Evolutionary conservation across 768 basidiomycete species (phyloP), one percentile per base, ranked within the genome.

Genomic region (Tulasnella sp.): DNA sequence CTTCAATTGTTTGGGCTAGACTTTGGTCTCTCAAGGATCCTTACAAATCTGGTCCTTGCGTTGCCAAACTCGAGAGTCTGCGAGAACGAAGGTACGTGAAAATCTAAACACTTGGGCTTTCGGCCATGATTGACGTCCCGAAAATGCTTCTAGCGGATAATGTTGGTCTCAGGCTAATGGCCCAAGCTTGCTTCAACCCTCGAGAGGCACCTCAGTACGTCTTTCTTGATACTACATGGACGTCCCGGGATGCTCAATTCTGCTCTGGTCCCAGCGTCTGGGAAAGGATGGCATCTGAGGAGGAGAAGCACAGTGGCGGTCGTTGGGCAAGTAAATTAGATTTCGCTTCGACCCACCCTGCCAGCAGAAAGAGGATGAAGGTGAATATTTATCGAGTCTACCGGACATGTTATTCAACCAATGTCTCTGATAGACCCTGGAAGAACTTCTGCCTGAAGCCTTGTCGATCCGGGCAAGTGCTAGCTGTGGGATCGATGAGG

Each of bases 131-230:
- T 53, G 19, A 6, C 34, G 8, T 52, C 23, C 23, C 14, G 32
- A 5, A 14, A 9, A 14, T 45, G 32, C 14, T 40, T 17, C 8
- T 53, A 89, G 93, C 93, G 35, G 93, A 97, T 66, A 75, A 79
- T 27, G 84, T 98, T 49, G 93, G 94, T 6, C 68, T 97, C 43
- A 75, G 76, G 5, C 73, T 97, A 25, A 84, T 84, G 71, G 76
- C 88, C 49, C 77, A 75, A 62, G 93, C 91, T 0, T 98, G 93
- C 69, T 97, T 80, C 66, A 78, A 97, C 65, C 92, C 93, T 0
- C 71, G 68, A 15, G 85, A 82, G 19, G 78, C 87, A 2, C 80
- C 85, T 11, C 74, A 76, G 89, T 91, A 63, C 63, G 78, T 50
- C 25, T 43, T 31, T 15, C 48, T 27, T n/a, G 15, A 21, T 49